phyloP scores from a whole-genome alignment of 108 stramenopile genomes.

The Heterococcus sp. region DNA sequence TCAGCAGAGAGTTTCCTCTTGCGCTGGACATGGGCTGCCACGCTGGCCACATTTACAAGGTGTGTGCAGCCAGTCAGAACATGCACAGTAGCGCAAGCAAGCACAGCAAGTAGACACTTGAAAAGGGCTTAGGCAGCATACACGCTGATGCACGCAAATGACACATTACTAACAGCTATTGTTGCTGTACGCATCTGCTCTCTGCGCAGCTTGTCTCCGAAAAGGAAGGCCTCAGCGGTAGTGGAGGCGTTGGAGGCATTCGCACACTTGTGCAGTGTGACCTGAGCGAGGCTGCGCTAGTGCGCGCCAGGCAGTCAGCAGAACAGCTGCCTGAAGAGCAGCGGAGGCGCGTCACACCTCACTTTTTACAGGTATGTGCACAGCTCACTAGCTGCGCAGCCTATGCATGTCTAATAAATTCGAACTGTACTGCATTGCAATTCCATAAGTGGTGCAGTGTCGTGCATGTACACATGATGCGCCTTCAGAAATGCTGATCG shows the following conservation, averaged over 20 bases:
- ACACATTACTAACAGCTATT: too few species aligned
- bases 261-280: slow-evolving; percentile 47
- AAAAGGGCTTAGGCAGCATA: too few species aligned
- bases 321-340: not conserved
- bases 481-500: too few species aligned
- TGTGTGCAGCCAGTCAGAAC: not conserved
- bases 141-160: too few species aligned
- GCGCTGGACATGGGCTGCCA: slow-evolving; percentile 54
- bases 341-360: not conserved
- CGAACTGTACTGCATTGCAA: too few species aligned
- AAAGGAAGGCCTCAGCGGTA: slow-evolving; percentile 23
- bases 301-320: slow-evolving; percentile 3
- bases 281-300: slow-evolving; percentile 24
- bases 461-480: too few species aligned
- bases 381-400: too few species aligned
- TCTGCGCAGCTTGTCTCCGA: not conserved
- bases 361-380: not conserved
- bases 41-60: slow-evolving; percentile 40
- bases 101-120: too few species aligned
- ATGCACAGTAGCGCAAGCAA: too few species aligned
- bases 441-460: too few species aligned
- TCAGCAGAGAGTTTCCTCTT: slow-evolving; percentile 45
- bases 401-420: too few species aligned
- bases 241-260: slow-evolving; percentile 51
- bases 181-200: not conserved